phyloP scores from a whole-genome alignment of 2,329 filamentous ascomycete species.

The Alternaria angustiovoidea region DNA sequence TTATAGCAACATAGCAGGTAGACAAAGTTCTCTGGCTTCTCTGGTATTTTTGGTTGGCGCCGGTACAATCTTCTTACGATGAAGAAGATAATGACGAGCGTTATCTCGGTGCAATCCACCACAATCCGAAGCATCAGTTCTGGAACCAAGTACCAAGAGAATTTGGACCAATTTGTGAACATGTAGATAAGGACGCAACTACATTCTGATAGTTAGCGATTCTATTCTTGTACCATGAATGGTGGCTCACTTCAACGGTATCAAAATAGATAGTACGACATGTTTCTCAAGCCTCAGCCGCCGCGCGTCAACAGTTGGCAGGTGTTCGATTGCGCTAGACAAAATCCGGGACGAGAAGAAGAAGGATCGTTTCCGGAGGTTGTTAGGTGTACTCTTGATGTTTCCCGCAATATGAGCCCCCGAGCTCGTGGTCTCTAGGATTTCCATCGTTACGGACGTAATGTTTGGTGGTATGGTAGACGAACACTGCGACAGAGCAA shows the following conservation, averaged over 20 bases:
- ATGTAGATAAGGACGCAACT: slow-evolving; percentile 5
- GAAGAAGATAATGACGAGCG: slow-evolving; percentile 2
- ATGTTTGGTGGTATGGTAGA: neutral
- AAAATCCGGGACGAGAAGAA: neutral
- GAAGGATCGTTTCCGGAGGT: neutral
- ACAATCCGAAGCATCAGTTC: neutral
- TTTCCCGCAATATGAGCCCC: neutral
- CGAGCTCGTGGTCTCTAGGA: neutral
- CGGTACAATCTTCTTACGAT: neutral
- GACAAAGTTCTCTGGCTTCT: slow-evolving; percentile 1
- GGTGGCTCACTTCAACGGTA: slow-evolving; percentile 2
- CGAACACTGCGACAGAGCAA: neutral
- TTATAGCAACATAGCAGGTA: slow-evolving; percentile 13
- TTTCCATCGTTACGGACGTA: neutral
- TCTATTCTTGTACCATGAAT: neutral
- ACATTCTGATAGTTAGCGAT: neutral
- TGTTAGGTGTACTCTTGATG: neutral
- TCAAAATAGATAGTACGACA: neutral
- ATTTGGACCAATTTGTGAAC: neutral
- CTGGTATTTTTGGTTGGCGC: neutral
- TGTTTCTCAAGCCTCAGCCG: slow-evolving; percentile 9
- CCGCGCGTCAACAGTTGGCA: neutral
- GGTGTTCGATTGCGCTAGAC: slow-evolving; percentile 8
- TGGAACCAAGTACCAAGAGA: neutral
- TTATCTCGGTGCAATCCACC: slow-evolving; percentile 7